Evolutionary conservation across 2,329 filamentous ascomycete species (phyloP).

Genomic region (Fusarium nurragi): DNA sequence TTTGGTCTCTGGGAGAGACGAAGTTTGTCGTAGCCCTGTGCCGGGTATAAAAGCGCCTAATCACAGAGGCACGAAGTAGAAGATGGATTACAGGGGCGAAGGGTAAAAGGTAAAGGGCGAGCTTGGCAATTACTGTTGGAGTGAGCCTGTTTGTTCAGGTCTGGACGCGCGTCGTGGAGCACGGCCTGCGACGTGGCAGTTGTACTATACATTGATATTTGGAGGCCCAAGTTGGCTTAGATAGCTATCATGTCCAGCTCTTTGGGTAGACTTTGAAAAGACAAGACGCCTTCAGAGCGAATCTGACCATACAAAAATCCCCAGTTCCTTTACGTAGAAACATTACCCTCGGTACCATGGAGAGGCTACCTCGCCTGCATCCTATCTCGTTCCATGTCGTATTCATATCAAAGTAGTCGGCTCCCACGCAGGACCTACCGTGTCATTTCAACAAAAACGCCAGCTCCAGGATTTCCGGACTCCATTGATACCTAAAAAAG

Average conservation of each 20-base stretch:
- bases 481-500: slow-evolving; percentile 36
- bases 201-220: slow-evolving; percentile 35
- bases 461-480: slow-evolving; percentile 30
- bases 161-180: slow-evolving; percentile 2
- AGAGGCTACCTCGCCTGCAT: background rate
- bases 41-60: background rate
- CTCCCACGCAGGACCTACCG: slow-evolving; percentile 1
- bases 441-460: slow-evolving; percentile 28
- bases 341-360: background rate
- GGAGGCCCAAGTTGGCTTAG: slow-evolving; percentile 9
- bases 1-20: background rate
- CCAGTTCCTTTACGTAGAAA: background rate
- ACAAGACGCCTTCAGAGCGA: slow-evolving; percentile 14
- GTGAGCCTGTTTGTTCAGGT: slow-evolving; percentile 11
- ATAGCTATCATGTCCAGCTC: slow-evolving; percentile 11
- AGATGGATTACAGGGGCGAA: slow-evolving; percentile 6
- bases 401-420: slow-evolving; percentile 13
- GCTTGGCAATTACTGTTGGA: slow-evolving; percentile 15
- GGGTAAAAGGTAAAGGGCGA: background rate
- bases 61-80: slow-evolving; percentile 9
- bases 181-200: slow-evolving; percentile 3
- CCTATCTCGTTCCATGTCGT: background rate
- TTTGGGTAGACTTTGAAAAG: slow-evolving; percentile 16
- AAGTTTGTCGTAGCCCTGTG: background rate
- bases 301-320: background rate